A percentile compares a stretch with the other conserved stretches of the same genome.
Evolutionary conservation across 345 rosid genomes (phyloP).

Genomic region (Kernera saxatilis): DNA sequence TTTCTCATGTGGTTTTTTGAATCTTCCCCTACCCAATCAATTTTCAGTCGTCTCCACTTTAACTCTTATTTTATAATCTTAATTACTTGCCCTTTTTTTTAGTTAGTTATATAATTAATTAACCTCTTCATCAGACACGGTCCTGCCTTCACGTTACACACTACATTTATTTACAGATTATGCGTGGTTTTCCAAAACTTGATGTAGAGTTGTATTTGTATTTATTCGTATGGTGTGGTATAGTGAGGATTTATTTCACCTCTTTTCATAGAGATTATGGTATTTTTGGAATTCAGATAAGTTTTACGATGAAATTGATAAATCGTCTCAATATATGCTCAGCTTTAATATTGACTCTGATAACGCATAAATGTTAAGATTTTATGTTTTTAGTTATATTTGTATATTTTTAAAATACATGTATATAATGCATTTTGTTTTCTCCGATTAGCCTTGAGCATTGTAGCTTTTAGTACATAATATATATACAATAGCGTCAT

Average conservation of each 20-base stretch:
- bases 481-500: not conserved
- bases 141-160: slow-evolving; percentile 37
- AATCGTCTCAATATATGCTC: not conserved
- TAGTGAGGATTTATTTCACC: not conserved
- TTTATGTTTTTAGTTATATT: not conserved
- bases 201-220: not conserved
- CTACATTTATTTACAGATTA: not conserved
- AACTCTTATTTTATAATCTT: not conserved
- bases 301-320: too few relatives aligned
- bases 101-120: not conserved
- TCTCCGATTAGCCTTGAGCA: not conserved
- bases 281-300: too few relatives aligned
- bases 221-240: not conserved
- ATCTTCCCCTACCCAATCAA: slow-evolving; percentile 29
- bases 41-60: slow-evolving; percentile 20
- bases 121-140: slow-evolving; percentile 32
- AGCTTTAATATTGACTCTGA: too few relatives aligned
- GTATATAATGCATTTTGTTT: not conserved
- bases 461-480: not conserved
- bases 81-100: not conserved
- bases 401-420: not conserved
- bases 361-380: not conserved
- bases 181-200: not conserved
- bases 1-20: slow-evolving; percentile 32
- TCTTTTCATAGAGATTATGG: not conserved